phyloP scores from a whole-genome alignment of 2,329 filamentous ascomycete genomes.

The Paraphoma chrysanthemicola region DNA sequence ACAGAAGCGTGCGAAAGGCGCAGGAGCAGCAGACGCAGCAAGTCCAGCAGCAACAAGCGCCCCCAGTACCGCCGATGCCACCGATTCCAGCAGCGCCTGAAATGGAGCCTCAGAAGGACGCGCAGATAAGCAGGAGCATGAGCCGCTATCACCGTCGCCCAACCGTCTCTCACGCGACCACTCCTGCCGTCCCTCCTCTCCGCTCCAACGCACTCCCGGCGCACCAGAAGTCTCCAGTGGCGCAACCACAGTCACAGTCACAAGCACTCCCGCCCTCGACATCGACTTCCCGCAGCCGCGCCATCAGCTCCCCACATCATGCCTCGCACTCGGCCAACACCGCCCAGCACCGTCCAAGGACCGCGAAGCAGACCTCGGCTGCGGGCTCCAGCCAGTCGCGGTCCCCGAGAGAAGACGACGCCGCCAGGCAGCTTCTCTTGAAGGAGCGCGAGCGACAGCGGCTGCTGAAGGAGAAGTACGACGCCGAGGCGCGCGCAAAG shows the following conservation, averaged over 20 bases:
- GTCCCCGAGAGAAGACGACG: slow-evolving; percentile 34
- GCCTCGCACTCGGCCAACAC: slow-evolving; percentile 24
- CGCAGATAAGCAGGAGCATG: slow-evolving; percentile 46
- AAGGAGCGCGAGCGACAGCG: slow-evolving; percentile 41
- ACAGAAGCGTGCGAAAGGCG: slow-evolving; percentile 62
- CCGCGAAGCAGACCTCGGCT: slow-evolving; percentile 26
- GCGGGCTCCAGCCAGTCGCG: slow-evolving; percentile 27
- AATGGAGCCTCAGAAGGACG: slow-evolving; percentile 25
- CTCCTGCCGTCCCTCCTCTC: slow-evolving; percentile 28
- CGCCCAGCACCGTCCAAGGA: slow-evolving; percentile 35
- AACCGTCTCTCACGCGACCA: slow-evolving; percentile 32
- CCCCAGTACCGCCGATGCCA: slow-evolving; percentile 33
- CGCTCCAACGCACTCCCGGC: slow-evolving; percentile 30
- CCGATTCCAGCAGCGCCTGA: slow-evolving; percentile 33
- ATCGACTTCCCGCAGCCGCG: slow-evolving; percentile 32
- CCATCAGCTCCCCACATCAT: slow-evolving; percentile 36
- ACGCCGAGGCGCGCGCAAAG: slow-evolving; percentile 41
- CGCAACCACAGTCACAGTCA: neutral
- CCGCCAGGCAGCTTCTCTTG: slow-evolving; percentile 41
- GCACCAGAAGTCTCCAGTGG: slow-evolving; percentile 11
- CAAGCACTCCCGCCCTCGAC: slow-evolving; percentile 18
- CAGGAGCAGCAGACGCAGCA: slow-evolving; percentile 40
- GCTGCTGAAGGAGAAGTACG: slow-evolving; percentile 37
- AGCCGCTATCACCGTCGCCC: slow-evolving; percentile 50
- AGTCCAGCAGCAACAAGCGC: slow-evolving; percentile 20